A percentile compares a stretch with the other conserved stretches of the same genome.
Evolutionary conservation across 1,284 basidiomycete species (phyloP).

Genomic region (Coniferiporia sulphurascens): DNA sequence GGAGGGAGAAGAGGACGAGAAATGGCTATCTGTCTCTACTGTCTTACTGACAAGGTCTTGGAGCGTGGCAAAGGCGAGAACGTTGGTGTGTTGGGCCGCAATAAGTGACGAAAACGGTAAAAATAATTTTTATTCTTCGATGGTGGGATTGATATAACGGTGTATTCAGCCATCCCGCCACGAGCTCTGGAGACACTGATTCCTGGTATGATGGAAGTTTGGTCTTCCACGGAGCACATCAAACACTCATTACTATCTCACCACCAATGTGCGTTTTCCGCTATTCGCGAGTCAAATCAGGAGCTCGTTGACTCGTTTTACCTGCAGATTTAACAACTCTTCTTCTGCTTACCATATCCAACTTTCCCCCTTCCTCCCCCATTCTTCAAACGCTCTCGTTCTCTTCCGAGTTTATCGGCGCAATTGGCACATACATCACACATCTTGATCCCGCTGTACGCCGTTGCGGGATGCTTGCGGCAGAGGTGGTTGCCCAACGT

Average conservation of each 20-base stretch:
- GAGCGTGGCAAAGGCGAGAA: slow-evolving; percentile 51
- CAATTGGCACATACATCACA: slow-evolving; percentile 71
- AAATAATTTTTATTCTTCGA: slow-evolving; percentile 2
- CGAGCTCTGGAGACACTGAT: slow-evolving; percentile 40
- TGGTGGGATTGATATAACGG: slow-evolving; percentile 13
- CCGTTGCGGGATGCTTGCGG: slow-evolving; percentile 90
- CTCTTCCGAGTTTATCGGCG: slow-evolving; percentile 64
- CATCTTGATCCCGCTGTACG: slow-evolving; percentile 78
- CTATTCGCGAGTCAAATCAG: background rate
- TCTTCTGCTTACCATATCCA: slow-evolving; percentile 58
- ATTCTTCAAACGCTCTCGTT: slow-evolving; percentile 39
- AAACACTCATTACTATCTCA: slow-evolving; percentile 66
- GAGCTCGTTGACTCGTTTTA: slow-evolving; percentile 6
- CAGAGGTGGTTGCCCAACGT: slow-evolving; percentile 68
- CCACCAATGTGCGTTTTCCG: slow-evolving; percentile 53
- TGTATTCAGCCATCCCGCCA: slow-evolving; percentile 30
- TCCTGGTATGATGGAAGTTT: slow-evolving; percentile 46
- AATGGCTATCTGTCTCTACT: slow-evolving; percentile 48
- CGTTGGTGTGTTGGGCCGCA: slow-evolving; percentile 64
- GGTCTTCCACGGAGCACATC: slow-evolving; percentile 64
- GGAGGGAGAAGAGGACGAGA: slow-evolving; percentile 37
- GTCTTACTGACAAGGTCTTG: slow-evolving; percentile 53
- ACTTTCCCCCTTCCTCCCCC: slow-evolving; percentile 44
- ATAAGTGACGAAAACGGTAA: slow-evolving; percentile 36
- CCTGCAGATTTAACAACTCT: slow-evolving; percentile 62